Conservation (phyloP, 768 basidiomycete genomes). For the Lactifluus subvellereus region DNA sequence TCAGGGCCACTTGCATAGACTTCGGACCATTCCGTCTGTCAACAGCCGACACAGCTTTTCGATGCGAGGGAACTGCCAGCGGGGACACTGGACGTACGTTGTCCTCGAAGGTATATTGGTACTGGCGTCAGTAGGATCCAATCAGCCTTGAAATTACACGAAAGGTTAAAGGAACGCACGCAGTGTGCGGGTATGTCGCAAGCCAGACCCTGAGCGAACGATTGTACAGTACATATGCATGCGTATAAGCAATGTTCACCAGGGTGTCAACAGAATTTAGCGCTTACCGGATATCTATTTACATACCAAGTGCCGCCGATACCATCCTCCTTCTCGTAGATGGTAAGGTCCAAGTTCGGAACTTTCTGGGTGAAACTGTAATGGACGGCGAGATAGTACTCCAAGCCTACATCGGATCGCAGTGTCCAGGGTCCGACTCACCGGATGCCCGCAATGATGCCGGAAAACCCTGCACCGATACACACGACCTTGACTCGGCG, state of each 20-base stretch:
- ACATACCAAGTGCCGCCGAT: slow-evolving; percentile 60
- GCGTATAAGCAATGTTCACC: not conserved
- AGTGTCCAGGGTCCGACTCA: slow-evolving; percentile 20
- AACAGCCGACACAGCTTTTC: not conserved
- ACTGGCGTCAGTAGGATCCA: not conserved
- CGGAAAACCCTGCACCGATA: slow-evolving; percentile 56
- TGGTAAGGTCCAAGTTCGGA: slow-evolving; percentile 46
- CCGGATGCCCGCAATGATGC: slow-evolving; percentile 55
- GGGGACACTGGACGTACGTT: slow-evolving; percentile 9
- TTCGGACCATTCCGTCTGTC: slow-evolving; percentile 22
- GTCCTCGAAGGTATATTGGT: slow-evolving; percentile 18
- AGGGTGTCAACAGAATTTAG: not conserved
- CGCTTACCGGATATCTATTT: slow-evolving; percentile 31
- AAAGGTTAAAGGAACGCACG: slow-evolving; percentile 5
- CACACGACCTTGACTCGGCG: slow-evolving; percentile 49
- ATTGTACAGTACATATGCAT: not conserved
- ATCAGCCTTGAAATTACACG: not conserved
- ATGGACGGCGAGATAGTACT: not conserved
- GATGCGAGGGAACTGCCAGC: not conserved
- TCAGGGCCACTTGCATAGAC: slow-evolving; percentile 29
- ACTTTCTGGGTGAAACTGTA: slow-evolving; percentile 47
- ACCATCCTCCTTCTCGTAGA: slow-evolving; percentile 55
- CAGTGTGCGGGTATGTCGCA: slow-evolving; percentile 20
- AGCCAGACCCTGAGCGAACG: slow-evolving; percentile 7
- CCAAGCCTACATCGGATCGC: no score